Conservation (phyloP, 345 rosid species). For the Erucastrum elatum region DNA sequence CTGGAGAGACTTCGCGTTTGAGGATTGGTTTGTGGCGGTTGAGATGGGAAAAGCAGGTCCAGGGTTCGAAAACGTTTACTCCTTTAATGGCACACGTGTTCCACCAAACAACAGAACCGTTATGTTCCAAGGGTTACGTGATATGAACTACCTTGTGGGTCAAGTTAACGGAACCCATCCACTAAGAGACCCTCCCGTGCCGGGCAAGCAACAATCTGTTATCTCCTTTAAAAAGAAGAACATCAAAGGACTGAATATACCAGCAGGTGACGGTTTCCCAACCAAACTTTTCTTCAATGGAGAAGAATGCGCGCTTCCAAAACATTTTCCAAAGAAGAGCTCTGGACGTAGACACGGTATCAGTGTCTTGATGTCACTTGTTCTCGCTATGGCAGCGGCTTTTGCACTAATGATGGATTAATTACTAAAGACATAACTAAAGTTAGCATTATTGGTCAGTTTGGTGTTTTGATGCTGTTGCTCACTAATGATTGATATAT, state of each 20-base stretch:
- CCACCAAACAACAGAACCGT: slow-evolving; percentile 51
- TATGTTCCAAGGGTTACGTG: slow-evolving; percentile 67
- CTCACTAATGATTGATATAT: slow-evolving; percentile 29
- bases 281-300: slow-evolving; percentile 74
- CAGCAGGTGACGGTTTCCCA: slow-evolving; percentile 76
- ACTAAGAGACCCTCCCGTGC: slow-evolving; percentile 52
- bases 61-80: slow-evolving; percentile 72
- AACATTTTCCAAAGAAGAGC: slow-evolving; percentile 50
- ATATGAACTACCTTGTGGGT: slow-evolving; percentile 66
- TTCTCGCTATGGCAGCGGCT: slow-evolving; percentile 38
- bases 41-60: slow-evolving; percentile 57
- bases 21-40: slow-evolving; percentile 78
- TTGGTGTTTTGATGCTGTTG: slow-evolving; percentile 37
- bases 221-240: slow-evolving; percentile 68
- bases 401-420: slow-evolving; percentile 46
- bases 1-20: slow-evolving; percentile 57
- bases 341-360: slow-evolving; percentile 36
- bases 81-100: slow-evolving; percentile 77
- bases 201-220: slow-evolving; percentile 48
- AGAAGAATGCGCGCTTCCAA: slow-evolving; percentile 89
- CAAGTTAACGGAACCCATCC: slow-evolving; percentile 56
- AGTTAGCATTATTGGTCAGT: slow-evolving; percentile 27
- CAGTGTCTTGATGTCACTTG: slow-evolving; percentile 29
- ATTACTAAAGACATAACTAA: slow-evolving; percentile 14
- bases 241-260: slow-evolving; percentile 49